Base-by-base conservation (phyloP, 2,329 filamentous ascomycete species). In the Neopestalotiopsis sp. region DNA sequence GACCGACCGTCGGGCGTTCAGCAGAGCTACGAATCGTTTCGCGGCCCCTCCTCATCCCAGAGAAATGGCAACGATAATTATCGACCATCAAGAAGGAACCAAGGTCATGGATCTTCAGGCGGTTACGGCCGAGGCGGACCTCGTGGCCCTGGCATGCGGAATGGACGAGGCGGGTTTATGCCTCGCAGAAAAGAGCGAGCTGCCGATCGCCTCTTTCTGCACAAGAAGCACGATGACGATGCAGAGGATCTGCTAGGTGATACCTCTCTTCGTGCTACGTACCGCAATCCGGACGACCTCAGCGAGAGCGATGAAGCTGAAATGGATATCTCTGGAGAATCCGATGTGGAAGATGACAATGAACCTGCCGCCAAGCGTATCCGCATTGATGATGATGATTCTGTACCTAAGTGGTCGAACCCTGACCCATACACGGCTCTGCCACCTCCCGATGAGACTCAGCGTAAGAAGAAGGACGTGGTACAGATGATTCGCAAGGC, bases 401-500 rank as follows among this genome's bases (percentile, higher is more conserved):
- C 84, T 67, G 80, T 78, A 5, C 94, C 94, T 3, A 94, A 92
- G 79, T 98, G 95, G 95, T 97, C 94, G 4, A 98, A 98, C 74
- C 95, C 95, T 3, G 95, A 98, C 78, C 94, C 95, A 0, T 98
- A 98, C 80, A 97, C 94, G 5, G 92, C 90, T 2, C 84, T 97
- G 10, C 95, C 95, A 9, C 94, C 94, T 6, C 89, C 91, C 0
- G 92, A 95, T 72, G 92, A 94, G 67, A 85, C 84, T 5, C 86
- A 88, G 53, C 87, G 88, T 24, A 97, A 96, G 81, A 94, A 92
- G 80, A 91, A 90, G 73, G 94, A 98, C 73, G 91, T 98, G 53
- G 93, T 98, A 45, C 93, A 97, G 76, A 81, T 97, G 70, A 98
- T 98, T 74, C 91, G 95, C 74, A 98, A 97, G 77, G 94, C 95